Percentiles rank a stretch among this genome's conserved stretches.
phyloP scores from a whole-genome alignment of 768 basidiomycete genomes.

The Mycena alexandri region DNA sequence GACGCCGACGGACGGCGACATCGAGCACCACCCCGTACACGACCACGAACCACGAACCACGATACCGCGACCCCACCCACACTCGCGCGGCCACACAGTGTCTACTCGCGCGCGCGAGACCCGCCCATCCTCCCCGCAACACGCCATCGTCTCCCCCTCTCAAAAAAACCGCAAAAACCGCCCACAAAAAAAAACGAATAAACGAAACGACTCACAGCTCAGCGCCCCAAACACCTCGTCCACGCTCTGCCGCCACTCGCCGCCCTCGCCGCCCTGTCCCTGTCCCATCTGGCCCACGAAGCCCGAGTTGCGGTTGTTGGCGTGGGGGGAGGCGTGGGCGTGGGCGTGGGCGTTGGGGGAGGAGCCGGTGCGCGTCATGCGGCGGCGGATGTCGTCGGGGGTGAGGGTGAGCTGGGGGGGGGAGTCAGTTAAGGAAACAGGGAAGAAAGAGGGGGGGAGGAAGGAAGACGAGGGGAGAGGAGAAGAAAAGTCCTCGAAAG shows the following conservation, averaged over 20 bases:
- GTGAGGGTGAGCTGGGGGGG: conserved; percentile 58
- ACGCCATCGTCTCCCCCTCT: background rate
- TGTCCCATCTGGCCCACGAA: background rate
- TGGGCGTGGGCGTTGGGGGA: too few species aligned
- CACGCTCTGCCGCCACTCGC: conserved; percentile 42
- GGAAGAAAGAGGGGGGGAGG: too few species aligned
- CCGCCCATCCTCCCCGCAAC: background rate
- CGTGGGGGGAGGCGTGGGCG: too few species aligned
- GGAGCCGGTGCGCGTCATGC: conserved; percentile 55
- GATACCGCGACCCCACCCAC: too few species aligned
- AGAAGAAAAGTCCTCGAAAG: too few species aligned
- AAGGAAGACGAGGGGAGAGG: conserved; percentile 31
- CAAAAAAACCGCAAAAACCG: background rate
- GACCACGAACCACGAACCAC: too few species aligned
- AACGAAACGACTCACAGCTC: conserved; percentile 70
- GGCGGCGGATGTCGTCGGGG: conserved; percentile 71
- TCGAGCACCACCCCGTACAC: too few species aligned
- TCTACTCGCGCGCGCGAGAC: background rate
- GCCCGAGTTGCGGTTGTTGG: conserved; percentile 19
- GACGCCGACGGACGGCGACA: too few species aligned
- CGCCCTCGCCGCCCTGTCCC: conserved; percentile 3
- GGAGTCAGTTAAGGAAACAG: conserved; percentile 33
- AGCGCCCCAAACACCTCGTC: conserved; percentile 81
- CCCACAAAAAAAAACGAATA: conserved; percentile 2
- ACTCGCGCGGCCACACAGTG: too few species aligned